phyloP scores from a whole-genome alignment of 345 rosid species.

The Triadica sebifera region DNA sequence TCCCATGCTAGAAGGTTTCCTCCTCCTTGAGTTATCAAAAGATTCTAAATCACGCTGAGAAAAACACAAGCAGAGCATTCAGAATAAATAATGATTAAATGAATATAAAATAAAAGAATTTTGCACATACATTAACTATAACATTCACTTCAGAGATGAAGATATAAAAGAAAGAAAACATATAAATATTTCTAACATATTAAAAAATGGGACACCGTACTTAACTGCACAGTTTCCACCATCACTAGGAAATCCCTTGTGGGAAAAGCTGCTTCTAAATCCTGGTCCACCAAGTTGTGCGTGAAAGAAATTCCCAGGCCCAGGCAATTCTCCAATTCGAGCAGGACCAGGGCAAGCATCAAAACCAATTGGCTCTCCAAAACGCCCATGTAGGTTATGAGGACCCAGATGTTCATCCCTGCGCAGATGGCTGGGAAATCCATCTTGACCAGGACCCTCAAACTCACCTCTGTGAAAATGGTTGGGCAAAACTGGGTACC shows the following conservation, averaged over 20 bases:
- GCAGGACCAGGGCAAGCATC: constrained; percentile 40
- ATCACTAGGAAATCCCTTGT: constrained; percentile 40
- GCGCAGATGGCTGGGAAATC: constrained; percentile 39
- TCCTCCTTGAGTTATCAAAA: constrained; percentile 53
- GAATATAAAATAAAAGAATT: neutral
- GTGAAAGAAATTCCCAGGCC: constrained; percentile 38
- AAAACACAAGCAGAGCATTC: constrained; percentile 2
- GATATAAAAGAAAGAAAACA: neutral
- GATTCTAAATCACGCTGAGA: constrained; percentile 50
- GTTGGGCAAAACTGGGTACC: constrained; percentile 42
- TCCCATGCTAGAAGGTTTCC: constrained; percentile 49
- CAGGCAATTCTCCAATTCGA: constrained; percentile 42
- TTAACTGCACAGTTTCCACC: constrained; percentile 53
- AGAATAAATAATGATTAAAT: neutral
- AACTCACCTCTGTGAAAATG: constrained; percentile 47
- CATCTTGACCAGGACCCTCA: constrained; percentile 52
- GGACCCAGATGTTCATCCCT: constrained; percentile 56
- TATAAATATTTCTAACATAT: neutral
- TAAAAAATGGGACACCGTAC: constrained; percentile 18
- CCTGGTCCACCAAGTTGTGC: constrained; percentile 59
- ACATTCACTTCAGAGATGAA: neutral
- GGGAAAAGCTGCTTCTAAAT: constrained; percentile 52
- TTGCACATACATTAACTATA: neutral
- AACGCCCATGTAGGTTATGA: constrained; percentile 23
- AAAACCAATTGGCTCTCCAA: constrained; percentile 36